These are phyloP conservation scores for Eremochloa ophiuroides DNA, from an alignment of 176 grass and related monocot species.

Conservation along the genomic window DNA sequence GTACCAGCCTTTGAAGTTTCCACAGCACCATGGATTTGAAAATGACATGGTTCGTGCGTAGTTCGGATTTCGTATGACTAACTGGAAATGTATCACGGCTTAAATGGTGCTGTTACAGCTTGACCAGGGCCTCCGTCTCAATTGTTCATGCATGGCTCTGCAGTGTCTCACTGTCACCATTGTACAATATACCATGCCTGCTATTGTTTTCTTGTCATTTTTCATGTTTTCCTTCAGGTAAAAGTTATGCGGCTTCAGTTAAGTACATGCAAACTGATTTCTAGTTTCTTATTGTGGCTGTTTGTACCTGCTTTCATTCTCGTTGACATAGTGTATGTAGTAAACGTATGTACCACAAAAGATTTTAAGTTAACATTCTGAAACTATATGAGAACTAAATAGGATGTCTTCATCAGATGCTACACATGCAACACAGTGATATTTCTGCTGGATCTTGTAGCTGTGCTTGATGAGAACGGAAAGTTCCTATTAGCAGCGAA, in stretches of 20 bases:
- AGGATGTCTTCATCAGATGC: not conserved
- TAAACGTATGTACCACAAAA: not conserved
- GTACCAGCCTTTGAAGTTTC: not conserved
- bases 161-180: not conserved
- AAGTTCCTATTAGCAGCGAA: conserved; percentile 85
- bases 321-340: not conserved
- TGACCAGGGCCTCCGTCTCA: not conserved
- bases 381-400: not conserved
- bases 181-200: not conserved
- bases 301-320: not conserved
- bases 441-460: conserved; percentile 41
- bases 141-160: not conserved
- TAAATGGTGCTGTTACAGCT: not conserved
- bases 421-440: not conserved
- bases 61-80: not conserved
- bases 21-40: not conserved
- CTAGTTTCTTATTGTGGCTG: not conserved
- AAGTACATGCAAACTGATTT: conserved; percentile 6
- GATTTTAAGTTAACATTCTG: not conserved
- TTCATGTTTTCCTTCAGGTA: not conserved
- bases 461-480: conserved; percentile 67
- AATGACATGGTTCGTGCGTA: not conserved
- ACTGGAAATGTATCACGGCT: not conserved
- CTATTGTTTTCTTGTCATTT: not conserved
- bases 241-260: not conserved